Evolutionary conservation across 2,329 filamentous ascomycete genomes (phyloP), one percentile per base, ranked within the genome.

Genomic region (Ceratocystiopsis brevicomis): DNA sequence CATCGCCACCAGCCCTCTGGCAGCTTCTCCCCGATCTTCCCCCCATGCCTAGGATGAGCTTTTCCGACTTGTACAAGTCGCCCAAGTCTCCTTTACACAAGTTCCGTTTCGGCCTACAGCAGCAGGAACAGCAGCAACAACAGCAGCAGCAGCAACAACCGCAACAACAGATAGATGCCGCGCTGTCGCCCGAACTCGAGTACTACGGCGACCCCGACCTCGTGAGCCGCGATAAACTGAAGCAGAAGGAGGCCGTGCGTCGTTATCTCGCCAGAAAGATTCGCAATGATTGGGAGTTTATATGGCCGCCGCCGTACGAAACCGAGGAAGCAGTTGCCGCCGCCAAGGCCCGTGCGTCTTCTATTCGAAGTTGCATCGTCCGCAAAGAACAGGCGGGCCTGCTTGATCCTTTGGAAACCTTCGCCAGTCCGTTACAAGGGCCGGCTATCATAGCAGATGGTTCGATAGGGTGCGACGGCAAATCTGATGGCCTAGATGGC

Each of bases 221-320:
- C 6, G 57, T 75, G 41, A 76, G 70, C 54, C 69, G 64, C 52
- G 75, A 79, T 54, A 78, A 77, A 55, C 48, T 57, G 21, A 75
- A 69, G 58, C 71, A 76, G 51, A 78, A 78, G 53, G 71, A 75
- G 37, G 75, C 75, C 13, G 68, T 79, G 34, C 71, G 63, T 52
- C 67, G 62, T 41, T 71, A 69, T 50, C 58, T 80, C 1, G 57
- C 61, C 3, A 62, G 66, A 18, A 71, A 67, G 49, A 60, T 79
- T 37, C 68, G 65, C 47, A 66, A 64, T 47, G 73, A 78, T 52
- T 80, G 75, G 76, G 59, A 61, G 0, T 79, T 76, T 52, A 50
- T 60, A 33, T 78, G 73, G 73, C 68, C 71, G 1, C 61, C 59
- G 18, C 39, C 44, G 8, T 35, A 41, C 9, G 39, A 18, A 37